Evolutionary conservation across 2,329 filamentous ascomycete species (phyloP).

Genomic region (Aspergillus flavus): DNA sequence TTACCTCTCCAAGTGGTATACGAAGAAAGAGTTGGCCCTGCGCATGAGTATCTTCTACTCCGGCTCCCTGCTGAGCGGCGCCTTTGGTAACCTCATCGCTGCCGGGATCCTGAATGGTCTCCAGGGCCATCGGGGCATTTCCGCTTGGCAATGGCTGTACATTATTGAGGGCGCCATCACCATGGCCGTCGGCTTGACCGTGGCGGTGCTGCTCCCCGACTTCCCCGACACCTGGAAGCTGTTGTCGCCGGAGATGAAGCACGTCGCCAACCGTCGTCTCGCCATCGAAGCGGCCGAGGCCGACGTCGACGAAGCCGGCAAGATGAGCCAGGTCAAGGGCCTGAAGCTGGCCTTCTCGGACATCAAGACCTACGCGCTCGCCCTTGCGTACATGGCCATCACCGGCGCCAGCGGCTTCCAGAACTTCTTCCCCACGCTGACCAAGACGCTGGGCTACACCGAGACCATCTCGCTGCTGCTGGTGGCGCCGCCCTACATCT

Average conservation of each 20-base stretch:
- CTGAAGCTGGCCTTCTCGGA: constrained; percentile 56
- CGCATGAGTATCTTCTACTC: constrained; percentile 58
- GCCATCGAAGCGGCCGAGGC: constrained; percentile 55
- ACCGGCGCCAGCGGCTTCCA: constrained; percentile 56
- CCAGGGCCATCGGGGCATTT: constrained; percentile 35
- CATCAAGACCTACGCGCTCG: constrained; percentile 51
- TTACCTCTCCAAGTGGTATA: constrained; percentile 56
- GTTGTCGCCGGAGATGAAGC: constrained; percentile 48
- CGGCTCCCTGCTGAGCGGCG: constrained; percentile 52
- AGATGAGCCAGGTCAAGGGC: constrained; percentile 52
- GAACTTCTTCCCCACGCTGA: constrained; percentile 60
- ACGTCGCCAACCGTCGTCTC: constrained; percentile 51
- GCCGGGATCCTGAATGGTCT: constrained; percentile 53
- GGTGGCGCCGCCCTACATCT: constrained; percentile 57
- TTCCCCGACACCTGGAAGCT: constrained; percentile 50
- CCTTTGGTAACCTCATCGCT: constrained; percentile 58
- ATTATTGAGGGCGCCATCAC: constrained; percentile 45
- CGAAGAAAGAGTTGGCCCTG: constrained; percentile 53
- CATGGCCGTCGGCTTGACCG: constrained; percentile 35
- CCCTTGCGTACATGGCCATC: constrained; percentile 52
- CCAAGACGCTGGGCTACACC: constrained; percentile 46
- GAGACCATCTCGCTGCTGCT: constrained; percentile 54
- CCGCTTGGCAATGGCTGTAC: constrained; percentile 45
- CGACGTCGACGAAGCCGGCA: constrained; percentile 52
- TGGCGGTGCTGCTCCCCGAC: constrained; percentile 41